A percentile compares a stretch with the other conserved stretches of the same genome.
These are phyloP conservation scores for Skeletonema grethae DNA, from an alignment of 108 stramenopile species.

Conservation along the genomic window DNA sequence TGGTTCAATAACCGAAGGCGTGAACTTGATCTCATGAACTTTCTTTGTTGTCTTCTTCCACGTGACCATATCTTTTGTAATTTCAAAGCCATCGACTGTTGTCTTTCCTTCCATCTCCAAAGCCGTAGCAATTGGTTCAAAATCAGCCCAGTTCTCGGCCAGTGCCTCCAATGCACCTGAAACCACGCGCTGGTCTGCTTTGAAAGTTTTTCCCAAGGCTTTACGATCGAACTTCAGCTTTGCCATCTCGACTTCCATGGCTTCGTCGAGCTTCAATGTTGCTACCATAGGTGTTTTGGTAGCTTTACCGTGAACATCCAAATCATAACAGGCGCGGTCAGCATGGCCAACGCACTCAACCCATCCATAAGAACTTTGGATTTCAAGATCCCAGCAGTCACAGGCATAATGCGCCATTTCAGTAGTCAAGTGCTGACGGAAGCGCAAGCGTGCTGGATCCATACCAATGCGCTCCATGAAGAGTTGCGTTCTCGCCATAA, in stretches of 20 bases:
- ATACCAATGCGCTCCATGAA: conserved; percentile 98
- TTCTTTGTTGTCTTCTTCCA: conserved; percentile 85
- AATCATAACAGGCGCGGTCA: conserved; percentile 99
- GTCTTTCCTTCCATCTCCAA: conserved; percentile 88
- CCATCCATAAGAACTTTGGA: conserved; percentile 97
- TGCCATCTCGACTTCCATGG: conserved; percentile 81
- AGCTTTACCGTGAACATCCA: conserved; percentile 94
- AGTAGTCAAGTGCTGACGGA: conserved; percentile 98
- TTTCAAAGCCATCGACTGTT: conserved; percentile 86
- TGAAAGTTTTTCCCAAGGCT: conserved; percentile 89
- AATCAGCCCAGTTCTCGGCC: conserved; percentile 88
- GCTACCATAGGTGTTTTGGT: conserved; percentile 96
- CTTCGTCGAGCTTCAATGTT: conserved; percentile 81
- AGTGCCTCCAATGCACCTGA: conserved; percentile 90
- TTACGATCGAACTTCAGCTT: conserved; percentile 92
- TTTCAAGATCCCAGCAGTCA: conserved; percentile 99
- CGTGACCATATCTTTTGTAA: conserved; percentile 92
- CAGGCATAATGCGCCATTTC: conserved; percentile 99
- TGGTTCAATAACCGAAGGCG: conserved; percentile 99
- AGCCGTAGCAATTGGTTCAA: conserved; percentile 88
- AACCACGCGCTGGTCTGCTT: conserved; percentile 92
- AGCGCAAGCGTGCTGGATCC: conserved; percentile 90
- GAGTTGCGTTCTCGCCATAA: conserved; percentile 98
- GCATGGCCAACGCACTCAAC: conserved; percentile 99
- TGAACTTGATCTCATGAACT: conserved; percentile 96